A percentile compares a stretch with the other conserved stretches of the same genome.
phyloP scores from a whole-genome alignment of 2,329 filamentous ascomycete genomes.

The Metarhizium humberi region DNA sequence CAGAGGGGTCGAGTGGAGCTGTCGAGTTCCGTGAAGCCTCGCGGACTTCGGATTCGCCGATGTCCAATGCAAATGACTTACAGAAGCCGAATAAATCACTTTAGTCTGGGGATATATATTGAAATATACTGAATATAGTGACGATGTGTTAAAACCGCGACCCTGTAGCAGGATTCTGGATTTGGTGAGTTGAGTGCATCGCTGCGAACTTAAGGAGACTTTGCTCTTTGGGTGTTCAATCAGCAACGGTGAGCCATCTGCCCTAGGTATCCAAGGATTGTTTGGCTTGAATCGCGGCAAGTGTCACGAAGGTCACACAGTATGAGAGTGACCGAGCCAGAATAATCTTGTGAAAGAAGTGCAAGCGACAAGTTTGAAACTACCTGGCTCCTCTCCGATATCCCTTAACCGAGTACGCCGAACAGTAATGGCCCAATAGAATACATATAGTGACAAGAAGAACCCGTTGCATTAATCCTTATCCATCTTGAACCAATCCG shows the following conservation, averaged over 20 bases:
- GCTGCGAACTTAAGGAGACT: too few relatives aligned
- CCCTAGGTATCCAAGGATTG: neutral
- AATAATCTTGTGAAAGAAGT: neutral
- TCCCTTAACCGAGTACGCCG: neutral
- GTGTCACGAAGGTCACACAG: neutral
- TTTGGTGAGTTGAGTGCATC: too few relatives aligned
- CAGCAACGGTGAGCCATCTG: neutral
- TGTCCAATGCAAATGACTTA: too few relatives aligned
- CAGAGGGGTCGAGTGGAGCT: too few relatives aligned
- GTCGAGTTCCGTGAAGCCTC: too few relatives aligned
- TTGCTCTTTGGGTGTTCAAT: neutral
- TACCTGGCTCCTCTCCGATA: neutral
- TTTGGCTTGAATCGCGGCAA: neutral
- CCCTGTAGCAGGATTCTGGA: too few relatives aligned
- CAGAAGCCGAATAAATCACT: too few relatives aligned
- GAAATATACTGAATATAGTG: too few relatives aligned
- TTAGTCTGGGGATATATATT: too few relatives aligned
- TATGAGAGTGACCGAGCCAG: neutral
- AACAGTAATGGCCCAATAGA: neutral
- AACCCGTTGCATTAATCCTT: constrained; percentile 11
- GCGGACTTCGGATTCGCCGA: too few relatives aligned
- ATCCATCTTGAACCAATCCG: constrained; percentile 42
- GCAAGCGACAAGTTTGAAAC: neutral
- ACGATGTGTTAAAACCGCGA: too few relatives aligned
- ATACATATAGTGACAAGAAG: neutral